These are phyloP conservation scores for Lactarius akahatsu DNA, from an alignment of 768 basidiomycete species.

Conservation along the genomic window DNA sequence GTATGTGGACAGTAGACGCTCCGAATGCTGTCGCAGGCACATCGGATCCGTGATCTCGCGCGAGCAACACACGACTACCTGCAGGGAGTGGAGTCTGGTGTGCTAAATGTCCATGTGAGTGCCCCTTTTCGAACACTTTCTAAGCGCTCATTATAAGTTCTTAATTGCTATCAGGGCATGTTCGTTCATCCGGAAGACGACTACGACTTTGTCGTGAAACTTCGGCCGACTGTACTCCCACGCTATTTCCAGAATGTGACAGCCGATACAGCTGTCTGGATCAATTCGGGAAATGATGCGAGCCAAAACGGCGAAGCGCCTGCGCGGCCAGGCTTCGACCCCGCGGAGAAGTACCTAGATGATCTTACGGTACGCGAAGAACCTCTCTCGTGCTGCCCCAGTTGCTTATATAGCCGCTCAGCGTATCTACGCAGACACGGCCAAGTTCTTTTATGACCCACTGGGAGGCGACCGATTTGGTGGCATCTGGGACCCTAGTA, in stretches of 20 bases:
- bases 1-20: slow-evolving; percentile 69
- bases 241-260: slow-evolving; percentile 73
- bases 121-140: slow-evolving; percentile 45
- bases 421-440: slow-evolving; percentile 71
- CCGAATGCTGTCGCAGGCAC: slow-evolving; percentile 73
- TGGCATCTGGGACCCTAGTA: slow-evolving; percentile 80
- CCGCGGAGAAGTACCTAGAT: slow-evolving; percentile 59
- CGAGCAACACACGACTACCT: slow-evolving; percentile 68
- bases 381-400: slow-evolving; percentile 1
- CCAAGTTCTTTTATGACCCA: slow-evolving; percentile 82
- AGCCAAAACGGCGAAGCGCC: slow-evolving; percentile 32
- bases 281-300: slow-evolving; percentile 48
- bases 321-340: slow-evolving; percentile 76
- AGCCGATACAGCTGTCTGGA: slow-evolving; percentile 49
- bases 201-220: slow-evolving; percentile 81
- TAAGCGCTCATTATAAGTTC: not conserved
- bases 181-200: slow-evolving; percentile 82
- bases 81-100: slow-evolving; percentile 49
- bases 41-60: slow-evolving; percentile 70
- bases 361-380: slow-evolving; percentile 66
- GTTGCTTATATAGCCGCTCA: slow-evolving; percentile 34
- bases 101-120: slow-evolving; percentile 45
- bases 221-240: slow-evolving; percentile 62
- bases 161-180: slow-evolving; percentile 52
- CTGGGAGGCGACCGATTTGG: slow-evolving; percentile 79